Conservation (phyloP, 106 monocot species). For the Dendrobium chrysotoxum region DNA sequence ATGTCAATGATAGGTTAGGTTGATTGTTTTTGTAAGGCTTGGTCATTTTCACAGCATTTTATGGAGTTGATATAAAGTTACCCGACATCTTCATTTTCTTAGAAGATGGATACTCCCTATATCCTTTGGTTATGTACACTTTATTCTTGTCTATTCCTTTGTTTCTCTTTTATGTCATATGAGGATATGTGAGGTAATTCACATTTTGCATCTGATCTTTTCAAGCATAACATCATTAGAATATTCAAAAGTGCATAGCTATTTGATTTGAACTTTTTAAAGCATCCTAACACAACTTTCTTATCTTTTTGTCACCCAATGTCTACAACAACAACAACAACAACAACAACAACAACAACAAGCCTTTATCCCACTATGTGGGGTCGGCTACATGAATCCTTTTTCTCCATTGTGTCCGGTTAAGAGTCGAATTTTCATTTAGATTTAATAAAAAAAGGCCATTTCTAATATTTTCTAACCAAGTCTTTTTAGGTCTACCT, state of each 20-base stretch:
- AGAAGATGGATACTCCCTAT: not conserved
- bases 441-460: too few species aligned
- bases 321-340: not conserved
- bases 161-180: not conserved
- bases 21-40: not conserved
- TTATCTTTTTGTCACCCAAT: not conserved
- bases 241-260: not conserved
- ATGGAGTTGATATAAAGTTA: not conserved
- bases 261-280: not conserved
- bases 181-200: not conserved
- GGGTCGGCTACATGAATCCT: too few species aligned
- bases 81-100: not conserved
- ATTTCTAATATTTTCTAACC: too few species aligned
- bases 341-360: too few species aligned
- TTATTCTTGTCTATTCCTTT: not conserved
- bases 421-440: too few species aligned
- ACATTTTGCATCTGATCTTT: not conserved
- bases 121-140: not conserved
- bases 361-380: too few species aligned
- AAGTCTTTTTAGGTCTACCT: too few species aligned
- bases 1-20: not conserved
- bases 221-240: not conserved
- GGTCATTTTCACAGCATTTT: not conserved
- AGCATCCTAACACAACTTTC: not conserved
- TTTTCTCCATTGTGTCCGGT: too few species aligned